Conservation (phyloP, 2,329 filamentous ascomycete genomes). For the Hansfordia pulvinata region DNA sequence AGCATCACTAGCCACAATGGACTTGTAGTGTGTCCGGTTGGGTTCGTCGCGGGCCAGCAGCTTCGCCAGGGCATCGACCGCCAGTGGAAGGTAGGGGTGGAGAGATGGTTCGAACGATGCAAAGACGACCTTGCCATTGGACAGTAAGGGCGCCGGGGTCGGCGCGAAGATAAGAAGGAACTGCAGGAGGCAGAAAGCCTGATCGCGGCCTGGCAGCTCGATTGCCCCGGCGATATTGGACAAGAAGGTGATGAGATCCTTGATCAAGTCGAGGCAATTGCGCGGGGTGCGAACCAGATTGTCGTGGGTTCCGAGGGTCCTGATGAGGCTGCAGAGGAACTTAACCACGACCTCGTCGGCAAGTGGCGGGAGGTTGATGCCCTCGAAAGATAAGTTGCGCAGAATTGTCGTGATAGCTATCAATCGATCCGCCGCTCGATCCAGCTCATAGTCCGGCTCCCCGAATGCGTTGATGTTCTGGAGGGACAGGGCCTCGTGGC, state of each 20-base stretch:
- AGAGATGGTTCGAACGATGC: constrained; percentile 65
- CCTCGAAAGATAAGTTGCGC: constrained; percentile 79
- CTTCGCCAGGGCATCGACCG: constrained; percentile 83
- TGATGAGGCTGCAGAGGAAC: constrained; percentile 70
- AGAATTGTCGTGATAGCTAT: constrained; percentile 87
- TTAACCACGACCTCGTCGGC: constrained; percentile 68
- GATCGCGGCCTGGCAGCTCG: constrained; percentile 73
- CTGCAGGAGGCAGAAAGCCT: constrained; percentile 73
- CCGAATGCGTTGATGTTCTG: constrained; percentile 64
- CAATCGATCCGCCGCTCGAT: constrained; percentile 73
- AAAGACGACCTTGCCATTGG: constrained; percentile 55
- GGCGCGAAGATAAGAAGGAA: constrained; percentile 88
- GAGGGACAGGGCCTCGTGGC: constrained; percentile 57
- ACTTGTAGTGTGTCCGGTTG: constrained; percentile 73
- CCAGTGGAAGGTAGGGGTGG: constrained; percentile 80
- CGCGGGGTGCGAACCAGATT: constrained; percentile 69
- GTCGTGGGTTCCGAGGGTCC: constrained; percentile 78
- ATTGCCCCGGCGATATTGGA: constrained; percentile 78
- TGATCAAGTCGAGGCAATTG: constrained; percentile 94
- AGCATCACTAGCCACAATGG: constrained; percentile 65
- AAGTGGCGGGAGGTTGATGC: constrained; percentile 58
- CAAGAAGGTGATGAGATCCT: constrained; percentile 77
- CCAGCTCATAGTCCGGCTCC: constrained; percentile 64
- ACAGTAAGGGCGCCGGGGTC: constrained; percentile 49
- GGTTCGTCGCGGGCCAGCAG: constrained; percentile 86